Percentiles rank a stretch among this genome's conserved stretches.
Conservation (phyloP, 345 rosid species). For the Pistacia integerrima region DNA sequence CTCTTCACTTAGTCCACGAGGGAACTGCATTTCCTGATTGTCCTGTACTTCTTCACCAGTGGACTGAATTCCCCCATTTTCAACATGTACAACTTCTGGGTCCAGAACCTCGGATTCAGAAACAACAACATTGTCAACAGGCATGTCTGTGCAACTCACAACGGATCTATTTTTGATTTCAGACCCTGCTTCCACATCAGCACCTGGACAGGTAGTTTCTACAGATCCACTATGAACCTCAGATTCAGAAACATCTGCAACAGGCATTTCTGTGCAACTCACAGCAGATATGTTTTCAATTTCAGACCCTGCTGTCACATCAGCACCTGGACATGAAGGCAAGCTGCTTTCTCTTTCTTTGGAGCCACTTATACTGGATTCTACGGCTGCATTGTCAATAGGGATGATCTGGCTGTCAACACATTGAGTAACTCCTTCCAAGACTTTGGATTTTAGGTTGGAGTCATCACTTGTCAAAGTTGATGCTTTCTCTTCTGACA, state of each 20-base stretch:
- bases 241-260: slow-evolving; percentile 10
- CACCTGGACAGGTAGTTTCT: neutral
- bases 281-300: slow-evolving; percentile 16
- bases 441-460: slow-evolving; percentile 16
- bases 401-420: slow-evolving; percentile 1
- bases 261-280: slow-evolving; percentile 10
- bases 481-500: slow-evolving; percentile 23
- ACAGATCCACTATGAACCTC: neutral
- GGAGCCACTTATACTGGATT: slow-evolving; percentile 1
- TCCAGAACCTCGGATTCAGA: slow-evolving; percentile 11
- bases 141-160: slow-evolving; percentile 11
- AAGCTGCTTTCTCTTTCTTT: slow-evolving; percentile 21
- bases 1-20: too few relatives aligned
- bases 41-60: neutral
- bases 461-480: slow-evolving; percentile 14
- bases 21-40: neutral
- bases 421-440: slow-evolving; percentile 2
- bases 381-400: slow-evolving; percentile 9
- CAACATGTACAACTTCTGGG: slow-evolving; percentile 3
- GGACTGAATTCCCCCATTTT: slow-evolving; percentile 20
- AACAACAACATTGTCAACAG: neutral
- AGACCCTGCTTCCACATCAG: slow-evolving; percentile 22
- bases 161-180: slow-evolving; percentile 15
- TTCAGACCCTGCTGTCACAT: slow-evolving; percentile 21
- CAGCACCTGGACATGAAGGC: slow-evolving; percentile 15